Conservation (phyloP, 768 basidiomycete species). For the Hericium coralloides region DNA sequence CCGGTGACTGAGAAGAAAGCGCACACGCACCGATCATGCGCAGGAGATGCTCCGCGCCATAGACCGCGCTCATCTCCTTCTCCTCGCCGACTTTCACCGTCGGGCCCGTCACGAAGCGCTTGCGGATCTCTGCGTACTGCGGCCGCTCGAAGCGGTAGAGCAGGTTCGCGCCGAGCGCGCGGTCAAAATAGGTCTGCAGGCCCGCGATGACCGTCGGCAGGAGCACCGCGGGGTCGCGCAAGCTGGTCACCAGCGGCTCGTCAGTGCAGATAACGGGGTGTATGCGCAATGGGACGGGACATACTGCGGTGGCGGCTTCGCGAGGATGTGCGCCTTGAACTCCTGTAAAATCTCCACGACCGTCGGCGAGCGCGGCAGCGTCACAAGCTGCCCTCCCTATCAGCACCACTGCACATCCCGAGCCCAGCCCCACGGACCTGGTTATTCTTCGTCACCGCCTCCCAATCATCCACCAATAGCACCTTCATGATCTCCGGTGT, state of each 20-base stretch:
- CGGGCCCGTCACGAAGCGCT: slow-evolving; percentile 63
- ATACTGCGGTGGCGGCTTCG: slow-evolving; percentile 37
- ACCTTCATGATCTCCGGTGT: slow-evolving; percentile 89
- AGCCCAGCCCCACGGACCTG: slow-evolving; percentile 41
- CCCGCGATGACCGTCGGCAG: slow-evolving; percentile 80
- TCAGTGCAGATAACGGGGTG: no score
- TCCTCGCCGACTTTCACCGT: slow-evolving; percentile 60
- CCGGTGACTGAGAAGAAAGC: background rate
- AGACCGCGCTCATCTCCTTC: slow-evolving; percentile 82
- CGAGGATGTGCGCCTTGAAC: slow-evolving; percentile 58
- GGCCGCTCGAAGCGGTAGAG: slow-evolving; percentile 93
- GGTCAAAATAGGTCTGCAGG: slow-evolving; percentile 87
- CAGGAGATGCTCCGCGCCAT: slow-evolving; percentile 91
- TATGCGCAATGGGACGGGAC: slow-evolving; percentile 8
- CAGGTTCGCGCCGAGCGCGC: slow-evolving; percentile 79
- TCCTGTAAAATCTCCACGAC: slow-evolving; percentile 71
- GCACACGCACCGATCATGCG: slow-evolving; percentile 73
- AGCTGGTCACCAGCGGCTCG: no score
- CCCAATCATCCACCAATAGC: slow-evolving; percentile 95
- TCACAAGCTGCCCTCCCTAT: slow-evolving; percentile 53
- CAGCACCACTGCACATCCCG: background rate
- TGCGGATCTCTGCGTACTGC: slow-evolving; percentile 78
- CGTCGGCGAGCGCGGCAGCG: slow-evolving; percentile 71
- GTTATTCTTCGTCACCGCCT: slow-evolving; percentile 89
- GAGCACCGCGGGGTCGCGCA: slow-evolving; percentile 62